Conservation (phyloP, 148 eudicot species). For the Silene conica region DNA sequence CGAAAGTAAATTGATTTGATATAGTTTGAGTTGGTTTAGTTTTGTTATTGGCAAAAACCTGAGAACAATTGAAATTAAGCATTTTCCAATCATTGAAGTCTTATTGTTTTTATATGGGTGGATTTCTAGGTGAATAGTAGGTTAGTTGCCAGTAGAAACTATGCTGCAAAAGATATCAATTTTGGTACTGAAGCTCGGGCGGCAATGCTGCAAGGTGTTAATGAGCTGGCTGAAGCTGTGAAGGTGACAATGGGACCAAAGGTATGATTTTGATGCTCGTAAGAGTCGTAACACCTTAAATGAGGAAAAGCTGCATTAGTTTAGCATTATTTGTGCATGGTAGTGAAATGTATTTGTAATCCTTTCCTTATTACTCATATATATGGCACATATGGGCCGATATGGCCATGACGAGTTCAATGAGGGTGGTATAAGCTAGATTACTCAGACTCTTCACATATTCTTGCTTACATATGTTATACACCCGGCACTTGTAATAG, state of each 20-base stretch:
- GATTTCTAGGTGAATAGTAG: slow-evolving; percentile 45
- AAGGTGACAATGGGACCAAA: slow-evolving; percentile 98
- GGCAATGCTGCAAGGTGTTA: slow-evolving; percentile 83
- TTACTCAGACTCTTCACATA: neutral
- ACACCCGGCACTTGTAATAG: neutral
- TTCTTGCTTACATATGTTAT: neutral
- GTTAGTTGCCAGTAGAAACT: slow-evolving; percentile 49
- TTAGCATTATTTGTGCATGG: neutral
- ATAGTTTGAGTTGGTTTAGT: too few relatives aligned
- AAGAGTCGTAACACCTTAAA: neutral
- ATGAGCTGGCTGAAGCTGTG: slow-evolving; percentile 96
- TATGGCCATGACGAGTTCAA: neutral
- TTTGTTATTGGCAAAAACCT: too few relatives aligned
- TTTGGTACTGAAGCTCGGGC: slow-evolving; percentile 75
- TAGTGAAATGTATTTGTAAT: neutral
- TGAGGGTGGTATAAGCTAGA: neutral
- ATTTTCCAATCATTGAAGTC: neutral
- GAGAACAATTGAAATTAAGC: too few relatives aligned
- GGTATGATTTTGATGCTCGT: slow-evolving; percentile 37
- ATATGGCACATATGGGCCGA: too few relatives aligned
- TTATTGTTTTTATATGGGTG: slow-evolving; percentile 6
- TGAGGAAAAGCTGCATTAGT: neutral
- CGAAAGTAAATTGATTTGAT: too few relatives aligned
- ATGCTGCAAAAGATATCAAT: slow-evolving; percentile 83
- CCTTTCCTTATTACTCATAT: neutral